phyloP scores from a whole-genome alignment of 176 grass and related monocot species.

The Bonia amplexicaulis region DNA sequence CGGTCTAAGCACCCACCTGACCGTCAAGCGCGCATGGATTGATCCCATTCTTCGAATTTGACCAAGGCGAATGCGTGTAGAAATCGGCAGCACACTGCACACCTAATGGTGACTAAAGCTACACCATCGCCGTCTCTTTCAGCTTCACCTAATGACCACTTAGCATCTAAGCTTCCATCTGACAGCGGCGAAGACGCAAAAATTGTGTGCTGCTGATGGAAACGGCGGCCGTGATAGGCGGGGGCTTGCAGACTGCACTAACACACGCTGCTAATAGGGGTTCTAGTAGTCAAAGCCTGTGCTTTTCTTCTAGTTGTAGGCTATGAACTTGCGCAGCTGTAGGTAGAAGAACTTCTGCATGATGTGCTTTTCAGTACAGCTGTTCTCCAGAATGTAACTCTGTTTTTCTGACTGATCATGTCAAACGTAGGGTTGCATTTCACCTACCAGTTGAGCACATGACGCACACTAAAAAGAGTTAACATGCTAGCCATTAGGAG shows the following conservation, averaged over 20 bases:
- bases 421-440: conserved; percentile 11
- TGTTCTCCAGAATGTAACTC: neutral
- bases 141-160: conserved; percentile 8
- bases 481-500: conserved; percentile 19
- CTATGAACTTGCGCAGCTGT: neutral
- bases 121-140: conserved; percentile 15
- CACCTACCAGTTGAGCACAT: conserved; percentile 7
- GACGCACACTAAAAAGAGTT: neutral
- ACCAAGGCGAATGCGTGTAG: conserved; percentile 13
- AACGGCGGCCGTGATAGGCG: conserved; percentile 32
- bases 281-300: neutral
- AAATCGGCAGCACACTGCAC: neutral
- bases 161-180: neutral
- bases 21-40: conserved; percentile 25
- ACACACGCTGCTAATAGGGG: neutral
- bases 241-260: neutral
- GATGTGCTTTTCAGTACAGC: conserved; percentile 1
- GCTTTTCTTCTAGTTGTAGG: neutral
- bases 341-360: neutral
- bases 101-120: neutral
- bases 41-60: neutral
- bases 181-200: neutral
- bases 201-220: neutral
- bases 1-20: neutral
- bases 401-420: neutral